Percentiles rank a stretch among this genome's conserved stretches.
Conservation (phyloP, 2,329 filamentous ascomycete genomes). For the Claviceps citrina region DNA sequence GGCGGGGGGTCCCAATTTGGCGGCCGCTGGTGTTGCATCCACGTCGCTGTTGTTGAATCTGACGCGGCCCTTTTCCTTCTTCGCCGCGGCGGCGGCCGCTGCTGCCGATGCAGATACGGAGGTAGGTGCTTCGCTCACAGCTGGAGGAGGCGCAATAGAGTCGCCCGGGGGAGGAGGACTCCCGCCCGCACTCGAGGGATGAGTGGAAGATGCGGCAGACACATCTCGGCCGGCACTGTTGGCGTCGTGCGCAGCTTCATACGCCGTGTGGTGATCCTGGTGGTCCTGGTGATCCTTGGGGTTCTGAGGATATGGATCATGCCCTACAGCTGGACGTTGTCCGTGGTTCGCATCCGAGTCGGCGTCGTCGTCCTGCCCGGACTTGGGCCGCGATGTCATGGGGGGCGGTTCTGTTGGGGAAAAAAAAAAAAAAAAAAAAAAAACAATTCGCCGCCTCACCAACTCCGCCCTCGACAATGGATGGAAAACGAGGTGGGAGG, state of each 20-base stretch:
- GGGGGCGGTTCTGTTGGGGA: background rate
- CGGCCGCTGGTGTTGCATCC: constrained; percentile 14
- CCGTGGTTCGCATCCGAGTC: background rate
- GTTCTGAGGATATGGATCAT: background rate
- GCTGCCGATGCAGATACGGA: background rate
- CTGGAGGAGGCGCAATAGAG: background rate
- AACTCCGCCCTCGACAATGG: background rate
- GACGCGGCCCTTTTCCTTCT: constrained; percentile 31
- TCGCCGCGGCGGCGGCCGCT: constrained; percentile 9
- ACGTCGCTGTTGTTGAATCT: constrained; percentile 32
- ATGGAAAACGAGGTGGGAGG: background rate
- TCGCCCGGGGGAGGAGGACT: background rate
- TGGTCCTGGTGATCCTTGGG: no score
- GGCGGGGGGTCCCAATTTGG: constrained; percentile 5
- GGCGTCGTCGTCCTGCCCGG: constrained; percentile 2
- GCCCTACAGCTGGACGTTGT: background rate
- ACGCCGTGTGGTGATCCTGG: background rate
- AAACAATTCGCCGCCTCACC: background rate
- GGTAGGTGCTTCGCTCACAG: background rate
- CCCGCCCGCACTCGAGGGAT: background rate
- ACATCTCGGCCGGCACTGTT: background rate
- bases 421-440: no score
- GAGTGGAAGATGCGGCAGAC: background rate
- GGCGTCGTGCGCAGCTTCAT: background rate
- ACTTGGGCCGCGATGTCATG: constrained; percentile 5